Evolutionary conservation across 2,329 filamentous ascomycete species (phyloP).

Genomic region (Phoma sp.): DNA sequence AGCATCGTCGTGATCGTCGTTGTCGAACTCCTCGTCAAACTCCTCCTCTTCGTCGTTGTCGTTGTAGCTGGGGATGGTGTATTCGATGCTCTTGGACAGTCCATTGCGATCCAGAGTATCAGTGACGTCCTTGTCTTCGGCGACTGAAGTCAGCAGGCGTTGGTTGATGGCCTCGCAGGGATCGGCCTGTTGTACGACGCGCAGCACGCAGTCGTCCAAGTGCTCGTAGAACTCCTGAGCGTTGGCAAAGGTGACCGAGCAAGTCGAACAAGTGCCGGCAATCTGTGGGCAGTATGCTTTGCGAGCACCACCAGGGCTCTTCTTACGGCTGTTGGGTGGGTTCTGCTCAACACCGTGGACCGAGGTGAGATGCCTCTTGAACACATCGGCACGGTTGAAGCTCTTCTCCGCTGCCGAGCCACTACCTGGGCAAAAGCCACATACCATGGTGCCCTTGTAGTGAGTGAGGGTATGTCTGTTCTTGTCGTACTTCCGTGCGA

Average conservation of each 20-base stretch:
- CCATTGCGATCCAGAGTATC: conserved; percentile 50
- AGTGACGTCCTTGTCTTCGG: conserved; percentile 49
- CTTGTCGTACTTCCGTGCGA: conserved; percentile 95
- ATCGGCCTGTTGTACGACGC: conserved; percentile 60
- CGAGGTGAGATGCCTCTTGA: conserved; percentile 90
- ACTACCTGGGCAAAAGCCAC: conserved; percentile 89
- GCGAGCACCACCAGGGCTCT: conserved; percentile 59
- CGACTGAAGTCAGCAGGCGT: conserved; percentile 49
- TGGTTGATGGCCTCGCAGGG: conserved; percentile 53
- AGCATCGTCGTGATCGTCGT: conserved; percentile 60
- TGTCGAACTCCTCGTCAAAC: conserved; percentile 63
- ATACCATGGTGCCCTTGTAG: conserved; percentile 98
- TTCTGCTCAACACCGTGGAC: conserved; percentile 94
- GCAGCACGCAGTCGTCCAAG: conserved; percentile 74
- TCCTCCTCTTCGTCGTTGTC: conserved; percentile 67
- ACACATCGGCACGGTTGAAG: conserved; percentile 94
- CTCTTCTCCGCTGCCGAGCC: conserved; percentile 91
- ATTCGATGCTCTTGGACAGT: conserved; percentile 53
- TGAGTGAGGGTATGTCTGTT: conserved; percentile 93
- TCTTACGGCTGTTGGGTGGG: conserved; percentile 88
- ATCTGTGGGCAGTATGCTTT: conserved; percentile 72
- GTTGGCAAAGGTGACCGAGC: conserved; percentile 80
- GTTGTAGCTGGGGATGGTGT: conserved; percentile 53
- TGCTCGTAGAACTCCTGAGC: conserved; percentile 98
- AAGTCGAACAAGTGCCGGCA: conserved; percentile 90